Conservation (phyloP, 2,329 filamentous ascomycete species). For the Macroventuria anomochaeta region DNA sequence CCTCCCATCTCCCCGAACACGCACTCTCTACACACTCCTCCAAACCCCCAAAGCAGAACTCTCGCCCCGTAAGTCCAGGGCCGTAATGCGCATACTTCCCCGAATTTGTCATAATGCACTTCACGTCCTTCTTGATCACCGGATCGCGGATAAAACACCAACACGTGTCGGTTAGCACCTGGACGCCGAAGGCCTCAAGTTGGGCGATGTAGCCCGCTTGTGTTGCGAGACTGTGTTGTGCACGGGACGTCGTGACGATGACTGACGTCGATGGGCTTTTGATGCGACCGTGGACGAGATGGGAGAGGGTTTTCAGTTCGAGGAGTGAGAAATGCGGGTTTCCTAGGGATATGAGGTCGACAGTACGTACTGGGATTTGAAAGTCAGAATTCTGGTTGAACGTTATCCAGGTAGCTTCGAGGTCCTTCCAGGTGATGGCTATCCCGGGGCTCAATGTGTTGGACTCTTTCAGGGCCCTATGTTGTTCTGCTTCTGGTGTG, state of each 20-base stretch:
- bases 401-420: not conserved
- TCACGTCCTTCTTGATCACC: slow-evolving; percentile 36
- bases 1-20: slow-evolving; percentile 7
- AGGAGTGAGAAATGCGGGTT: slow-evolving; percentile 55
- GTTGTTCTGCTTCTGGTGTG: slow-evolving; percentile 47
- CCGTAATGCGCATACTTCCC: slow-evolving; percentile 57
- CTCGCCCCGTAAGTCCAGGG: slow-evolving; percentile 26
- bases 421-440: not conserved
- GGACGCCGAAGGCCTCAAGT: slow-evolving; percentile 49
- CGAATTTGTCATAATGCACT: slow-evolving; percentile 55
- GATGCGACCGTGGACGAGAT: slow-evolving; percentile 34
- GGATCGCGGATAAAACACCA: slow-evolving; percentile 58
- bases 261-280: slow-evolving; percentile 21
- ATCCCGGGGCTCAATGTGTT: not conserved
- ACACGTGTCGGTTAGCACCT: slow-evolving; percentile 55
- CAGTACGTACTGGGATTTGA: slow-evolving; percentile 7
- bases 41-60: slow-evolving; percentile 34
- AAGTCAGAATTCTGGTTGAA: not conserved
- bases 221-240: slow-evolving; percentile 24
- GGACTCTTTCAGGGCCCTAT: not conserved
- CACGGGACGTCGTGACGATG: slow-evolving; percentile 24
- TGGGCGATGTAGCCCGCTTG: slow-evolving; percentile 38
- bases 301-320: slow-evolving; percentile 46
- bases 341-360: slow-evolving; percentile 53
- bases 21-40: slow-evolving; percentile 28